Conservation (phyloP, 2,329 filamentous ascomycete genomes). For the Colletotrichum higginsianum region DNA sequence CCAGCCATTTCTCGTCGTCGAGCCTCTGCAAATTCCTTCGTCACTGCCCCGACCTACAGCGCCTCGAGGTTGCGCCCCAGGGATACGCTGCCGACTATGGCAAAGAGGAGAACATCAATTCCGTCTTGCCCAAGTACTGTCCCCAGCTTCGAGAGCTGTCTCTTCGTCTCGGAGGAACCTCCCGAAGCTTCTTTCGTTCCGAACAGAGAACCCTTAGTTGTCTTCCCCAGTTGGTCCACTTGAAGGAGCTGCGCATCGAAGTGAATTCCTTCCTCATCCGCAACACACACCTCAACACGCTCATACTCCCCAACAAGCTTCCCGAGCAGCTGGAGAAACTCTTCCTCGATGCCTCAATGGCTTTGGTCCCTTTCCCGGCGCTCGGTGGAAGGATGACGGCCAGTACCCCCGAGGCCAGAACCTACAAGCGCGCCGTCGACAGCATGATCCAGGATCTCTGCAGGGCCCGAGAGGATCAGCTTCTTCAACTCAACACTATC, state of each 20-base stretch:
- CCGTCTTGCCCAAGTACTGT: conserved; percentile 22
- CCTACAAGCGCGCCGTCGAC: conserved; percentile 16
- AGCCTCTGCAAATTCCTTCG: conserved; percentile 24
- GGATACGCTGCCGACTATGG: background rate
- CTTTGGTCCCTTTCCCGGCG: background rate
- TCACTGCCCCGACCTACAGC: conserved; percentile 21
- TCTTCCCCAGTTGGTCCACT: conserved; percentile 20
- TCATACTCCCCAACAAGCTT: conserved; percentile 2
- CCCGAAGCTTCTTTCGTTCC: conserved; percentile 6
- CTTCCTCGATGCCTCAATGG: conserved; percentile 17
- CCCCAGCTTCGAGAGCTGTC: conserved; percentile 17
- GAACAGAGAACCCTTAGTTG: background rate
- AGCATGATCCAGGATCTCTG: conserved; percentile 15
- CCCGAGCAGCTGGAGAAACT: conserved; percentile 22
- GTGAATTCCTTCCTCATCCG: conserved; percentile 10
- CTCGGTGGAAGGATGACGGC: background rate
- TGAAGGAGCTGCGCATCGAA: conserved; percentile 30
- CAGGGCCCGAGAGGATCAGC: background rate
- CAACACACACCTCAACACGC: background rate
- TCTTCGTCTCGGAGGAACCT: background rate
- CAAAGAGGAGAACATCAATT: conserved; percentile 11
- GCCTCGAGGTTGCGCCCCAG: background rate
- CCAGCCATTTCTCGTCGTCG: background rate
- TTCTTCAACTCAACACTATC: conserved; percentile 18
- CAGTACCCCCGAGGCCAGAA: conserved; percentile 4